Base-by-base conservation (phyloP, 257 asterid genomes). In the Plantago ovata region DNA sequence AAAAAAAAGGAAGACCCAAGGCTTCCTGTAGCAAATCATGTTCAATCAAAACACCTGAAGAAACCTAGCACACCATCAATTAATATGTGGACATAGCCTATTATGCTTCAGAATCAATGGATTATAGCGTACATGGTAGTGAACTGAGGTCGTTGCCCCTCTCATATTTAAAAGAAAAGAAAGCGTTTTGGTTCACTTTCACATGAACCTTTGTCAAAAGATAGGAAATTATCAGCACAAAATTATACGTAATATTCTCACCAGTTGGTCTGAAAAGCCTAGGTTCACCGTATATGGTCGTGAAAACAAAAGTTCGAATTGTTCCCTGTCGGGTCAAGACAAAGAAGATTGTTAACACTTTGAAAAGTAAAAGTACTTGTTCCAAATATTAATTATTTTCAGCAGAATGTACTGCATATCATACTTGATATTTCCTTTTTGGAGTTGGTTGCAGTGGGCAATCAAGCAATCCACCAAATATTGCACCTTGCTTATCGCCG, bases 251-350 rank as follows among this genome's bases (percentile, higher is more conserved):
- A 24, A 42, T 16, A 48, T 23, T 49, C 83, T 61, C 76, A 92
- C 98, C 98, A 43, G 98, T 92, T 65, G 96, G 84, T 75, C 94
- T 81, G 69, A 87, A 92, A 45, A 92, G 76, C 81, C 95, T 81
- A 28, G 96, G 96, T 72, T 81, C 95, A 52, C 96, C 98, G 74
- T 85, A 81, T 54, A 81, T 56, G 66, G 98, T 92, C 23, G 98
- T 88, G 82, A 92, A 92, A 69, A 92, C 86, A 71, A 92, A 92
- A 59, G 94, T 69, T 69, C 84, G 96, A 72, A 66, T 82, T 48
- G 95, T 78, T 48, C 98, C 98, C 96, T 92, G 79, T 64, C 54
- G 62, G 49, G 58, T 68, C 51, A 3, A 50, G 44, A 46, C 52
- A 22, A 58, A 57, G 20, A 46, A 45, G 53, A 33, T 54, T 23